These are phyloP conservation scores for Eucommia ulmoides DNA, from an alignment of 257 asterid species.

Conservation along the genomic window DNA sequence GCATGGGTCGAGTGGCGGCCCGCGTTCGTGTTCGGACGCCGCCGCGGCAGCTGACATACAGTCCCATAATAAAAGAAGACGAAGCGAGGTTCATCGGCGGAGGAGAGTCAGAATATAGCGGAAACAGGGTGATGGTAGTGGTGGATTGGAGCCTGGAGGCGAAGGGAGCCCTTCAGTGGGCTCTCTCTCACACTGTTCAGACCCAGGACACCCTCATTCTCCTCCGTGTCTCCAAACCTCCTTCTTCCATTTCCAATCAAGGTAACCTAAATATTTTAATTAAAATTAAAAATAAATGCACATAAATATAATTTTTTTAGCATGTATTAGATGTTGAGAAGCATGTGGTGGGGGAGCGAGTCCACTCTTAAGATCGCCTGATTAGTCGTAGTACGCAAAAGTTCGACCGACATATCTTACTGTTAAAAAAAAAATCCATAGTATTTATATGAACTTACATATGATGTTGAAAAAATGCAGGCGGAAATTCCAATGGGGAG, in stretches of 20 bases:
- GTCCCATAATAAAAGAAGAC: conserved; percentile 21
- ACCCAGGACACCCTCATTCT: conserved; percentile 57
- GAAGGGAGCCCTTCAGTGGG: conserved; percentile 75
- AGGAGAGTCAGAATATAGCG: conserved; percentile 26
- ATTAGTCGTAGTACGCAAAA: no score
- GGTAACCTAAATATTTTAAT: no score
- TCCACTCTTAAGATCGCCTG: no score
- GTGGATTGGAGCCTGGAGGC: conserved; percentile 54
- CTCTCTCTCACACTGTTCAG: conserved; percentile 74
- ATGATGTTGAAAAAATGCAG: conserved; percentile 32
- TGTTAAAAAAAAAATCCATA: no score
- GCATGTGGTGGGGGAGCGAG: no score
- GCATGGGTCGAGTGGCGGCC: conserved; percentile 35
- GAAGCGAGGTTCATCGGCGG: conserved; percentile 24
- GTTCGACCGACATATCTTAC: no score
- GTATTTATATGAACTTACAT: no score
- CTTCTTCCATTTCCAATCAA: no score
- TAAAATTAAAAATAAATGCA: background rate
- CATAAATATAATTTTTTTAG: background rate
- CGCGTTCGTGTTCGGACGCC: conserved; percentile 50
- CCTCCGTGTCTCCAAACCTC: conserved; percentile 34
- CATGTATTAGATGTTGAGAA: no score
- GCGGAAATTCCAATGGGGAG: conserved; percentile 22
- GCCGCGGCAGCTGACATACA: conserved; percentile 21
- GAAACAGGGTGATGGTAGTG: conserved; percentile 77